Percentiles rank a stretch among this genome's conserved stretches.
Conservation (phyloP, 179 eudicot species). For the Silene coronaria region DNA sequence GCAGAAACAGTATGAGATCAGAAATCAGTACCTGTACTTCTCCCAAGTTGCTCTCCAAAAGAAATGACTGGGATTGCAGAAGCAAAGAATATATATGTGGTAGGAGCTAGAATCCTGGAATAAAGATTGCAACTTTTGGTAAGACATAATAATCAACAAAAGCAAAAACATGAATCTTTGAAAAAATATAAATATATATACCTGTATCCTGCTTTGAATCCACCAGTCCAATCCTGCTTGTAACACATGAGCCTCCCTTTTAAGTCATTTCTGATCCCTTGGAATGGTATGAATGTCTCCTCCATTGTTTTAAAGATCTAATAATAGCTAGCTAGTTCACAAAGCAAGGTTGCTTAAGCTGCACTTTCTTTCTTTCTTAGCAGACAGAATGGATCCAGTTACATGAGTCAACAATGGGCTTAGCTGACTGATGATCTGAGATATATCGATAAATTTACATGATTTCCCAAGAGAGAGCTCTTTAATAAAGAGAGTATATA, state of each 20-base stretch:
- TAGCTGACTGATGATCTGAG: neutral
- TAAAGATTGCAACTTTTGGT: neutral
- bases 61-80: slow-evolving; percentile 90
- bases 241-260: slow-evolving; percentile 43
- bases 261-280: slow-evolving; percentile 45
- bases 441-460: slow-evolving; percentile 27
- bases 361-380: neutral
- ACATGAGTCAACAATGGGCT: slow-evolving; percentile 10
- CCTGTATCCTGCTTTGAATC: slow-evolving; percentile 53
- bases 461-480: slow-evolving; percentile 20
- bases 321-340: too few relatives aligned
- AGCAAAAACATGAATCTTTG: slow-evolving; percentile 12
- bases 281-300: slow-evolving; percentile 46
- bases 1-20: neutral
- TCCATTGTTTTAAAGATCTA: slow-evolving; percentile 7
- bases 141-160: neutral
- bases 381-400: slow-evolving; percentile 13
- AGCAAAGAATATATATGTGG: slow-evolving; percentile 84
- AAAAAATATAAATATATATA: neutral
- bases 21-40: slow-evolving; percentile 48
- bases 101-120: slow-evolving; percentile 75
- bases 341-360: too few relatives aligned
- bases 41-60: slow-evolving; percentile 79
- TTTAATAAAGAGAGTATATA: neutral
- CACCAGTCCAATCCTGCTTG: slow-evolving; percentile 52